Base-by-base conservation (phyloP, 1,284 basidiomycete genomes). In the Ganoderma multipileum region DNA sequence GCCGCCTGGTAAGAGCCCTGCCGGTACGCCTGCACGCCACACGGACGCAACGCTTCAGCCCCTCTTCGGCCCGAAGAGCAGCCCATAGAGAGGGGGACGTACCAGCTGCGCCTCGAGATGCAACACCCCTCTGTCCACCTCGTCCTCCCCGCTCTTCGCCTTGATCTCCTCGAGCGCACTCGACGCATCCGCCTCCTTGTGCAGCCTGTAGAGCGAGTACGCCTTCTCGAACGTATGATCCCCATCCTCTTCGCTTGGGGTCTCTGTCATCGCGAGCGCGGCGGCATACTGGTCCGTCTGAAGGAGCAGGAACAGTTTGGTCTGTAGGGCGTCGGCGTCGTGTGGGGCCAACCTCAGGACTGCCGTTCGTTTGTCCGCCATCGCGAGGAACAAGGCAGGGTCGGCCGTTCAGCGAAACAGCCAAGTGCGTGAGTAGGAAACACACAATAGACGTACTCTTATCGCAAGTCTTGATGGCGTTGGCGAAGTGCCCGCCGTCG, bases 41-140 rank as follows among this genome's bases (percentile, higher is more conserved):
- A 6, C 26, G 11, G 7, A 12, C 11, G 57, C 16, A 44, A 30
- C 18, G 1, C 52, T 18, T 33, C 47, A 52, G 23, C 8, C 52
- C 28, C 14, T 26, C 12, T 4, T 30, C 36, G 12, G 6, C 8
- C 23, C 52, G 8, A 18, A 6, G 14, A 38, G 54, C 54, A 33
- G 7, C 14, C 1, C 28, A 33, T 18, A 2, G 18, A 57, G 18
- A 14, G 1, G 12, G 41, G 12, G 12, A 68, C 90, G 75, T 78
- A 94, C 94, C 78, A 96, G 81, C 78, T 97, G 95, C 33, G 95
- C 95, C 77, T 95, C 91, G 16, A 97, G 84, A 81, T 96, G 94
- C 58, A 88, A 76, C 42, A 90, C 84, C n/a, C 90, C 91, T 72
- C 92, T 82, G 66, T 88, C 87, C 66, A 86, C 85, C 28, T 80